phyloP scores from a whole-genome alignment of 805 yeast species.

The Candida quercuum region DNA sequence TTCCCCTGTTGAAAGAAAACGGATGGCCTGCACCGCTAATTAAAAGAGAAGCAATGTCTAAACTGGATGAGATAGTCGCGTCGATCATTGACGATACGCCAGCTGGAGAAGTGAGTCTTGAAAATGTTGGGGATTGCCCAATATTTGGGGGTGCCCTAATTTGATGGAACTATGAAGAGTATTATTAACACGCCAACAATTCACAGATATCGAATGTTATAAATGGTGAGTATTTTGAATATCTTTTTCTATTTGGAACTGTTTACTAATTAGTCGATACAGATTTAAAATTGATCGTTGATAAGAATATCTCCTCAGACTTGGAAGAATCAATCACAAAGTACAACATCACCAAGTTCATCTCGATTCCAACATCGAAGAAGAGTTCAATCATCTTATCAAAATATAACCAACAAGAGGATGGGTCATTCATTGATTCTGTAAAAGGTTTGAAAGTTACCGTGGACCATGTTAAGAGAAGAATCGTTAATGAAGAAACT shows the following conservation, averaged over 20 bases:
- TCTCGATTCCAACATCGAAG: constrained; percentile 26
- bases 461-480: constrained; percentile 47
- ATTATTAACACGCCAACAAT: no score
- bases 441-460: constrained; percentile 43
- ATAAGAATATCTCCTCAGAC: constrained; percentile 30
- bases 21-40: no score
- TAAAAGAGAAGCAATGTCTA: no score
- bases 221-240: constrained; percentile 23
- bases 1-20: not conserved
- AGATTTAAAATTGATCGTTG: constrained; percentile 41
- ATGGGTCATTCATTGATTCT: constrained; percentile 49
- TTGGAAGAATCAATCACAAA: constrained; percentile 31
- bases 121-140: no score
- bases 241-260: not conserved
- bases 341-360: constrained; percentile 35
- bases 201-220: constrained; percentile 24
- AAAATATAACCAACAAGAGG: constrained; percentile 41
- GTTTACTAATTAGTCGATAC: not conserved
- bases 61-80: constrained; percentile 8
- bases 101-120: constrained; percentile 44
- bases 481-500: constrained; percentile 49
- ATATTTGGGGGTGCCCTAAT: no score
- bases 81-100: constrained; percentile 46
- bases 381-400: constrained; percentile 39
- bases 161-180: no score